Evolutionary conservation across 768 basidiomycete genomes (phyloP).

Genomic region (Psilocybe sp.): DNA sequence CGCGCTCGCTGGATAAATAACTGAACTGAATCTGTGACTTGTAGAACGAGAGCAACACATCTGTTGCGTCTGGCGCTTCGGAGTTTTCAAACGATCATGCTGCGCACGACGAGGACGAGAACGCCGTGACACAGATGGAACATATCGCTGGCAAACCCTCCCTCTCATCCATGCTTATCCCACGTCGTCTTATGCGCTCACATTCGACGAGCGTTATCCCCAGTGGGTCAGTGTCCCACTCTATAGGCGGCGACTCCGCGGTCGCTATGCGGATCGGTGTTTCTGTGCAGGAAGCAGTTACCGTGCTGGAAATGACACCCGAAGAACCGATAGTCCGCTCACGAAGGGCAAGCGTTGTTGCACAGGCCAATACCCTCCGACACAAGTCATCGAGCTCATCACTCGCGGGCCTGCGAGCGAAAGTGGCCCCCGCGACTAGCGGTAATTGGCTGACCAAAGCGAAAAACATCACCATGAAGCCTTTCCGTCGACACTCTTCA

Average conservation of each 20-base stretch:
- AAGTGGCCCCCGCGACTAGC: conserved; percentile 10
- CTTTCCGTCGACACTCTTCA: not conserved
- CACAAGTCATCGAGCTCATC: conserved; percentile 33
- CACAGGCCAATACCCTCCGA: conserved; percentile 30
- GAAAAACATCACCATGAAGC: conserved; percentile 9
- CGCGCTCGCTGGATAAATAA: not conserved
- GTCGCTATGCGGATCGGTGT: conserved; percentile 41
- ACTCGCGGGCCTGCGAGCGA: conserved; percentile 13
- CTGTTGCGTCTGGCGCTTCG: conserved; percentile 39
- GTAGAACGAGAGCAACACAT: conserved; percentile 43
- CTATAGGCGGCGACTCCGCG: conserved; percentile 10
- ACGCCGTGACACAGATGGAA: conserved; percentile 47
- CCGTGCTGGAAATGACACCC: conserved; percentile 23
- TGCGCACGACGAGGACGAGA: conserved; percentile 36
- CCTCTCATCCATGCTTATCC: conserved; percentile 41
- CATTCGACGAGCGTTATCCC: conserved; percentile 36
- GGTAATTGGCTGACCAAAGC: conserved; percentile 12
- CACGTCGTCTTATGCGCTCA: conserved; percentile 43
- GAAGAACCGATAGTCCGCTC: conserved; percentile 18
- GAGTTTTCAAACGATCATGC: conserved; percentile 29
- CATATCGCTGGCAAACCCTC: conserved; percentile 42
- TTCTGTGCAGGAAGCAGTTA: conserved; percentile 45
- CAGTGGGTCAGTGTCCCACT: conserved; percentile 1
- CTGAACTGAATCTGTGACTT: not conserved
- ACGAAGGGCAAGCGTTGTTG: conserved; percentile 23